A percentile compares a stretch with the other conserved stretches of the same genome.
These are phyloP conservation scores for Beauveria rudraprayagi DNA, from an alignment of 2,329 filamentous ascomycete genomes.

Conservation along the genomic window DNA sequence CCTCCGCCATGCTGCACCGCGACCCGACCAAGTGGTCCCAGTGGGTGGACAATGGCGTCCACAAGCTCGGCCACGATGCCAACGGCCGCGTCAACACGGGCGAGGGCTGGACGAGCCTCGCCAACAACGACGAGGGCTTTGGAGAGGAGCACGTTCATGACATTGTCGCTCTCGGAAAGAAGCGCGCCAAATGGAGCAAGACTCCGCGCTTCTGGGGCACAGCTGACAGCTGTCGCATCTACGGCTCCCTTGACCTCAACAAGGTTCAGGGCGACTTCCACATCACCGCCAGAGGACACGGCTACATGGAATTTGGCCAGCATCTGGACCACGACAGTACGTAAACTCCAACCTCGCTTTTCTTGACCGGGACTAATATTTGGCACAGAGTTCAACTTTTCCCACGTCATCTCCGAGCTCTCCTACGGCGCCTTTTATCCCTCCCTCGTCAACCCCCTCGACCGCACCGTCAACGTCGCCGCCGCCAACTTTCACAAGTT, in stretches of 20 bases:
- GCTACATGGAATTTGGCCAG: slow-evolving; percentile 66
- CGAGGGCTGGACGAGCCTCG: slow-evolving; percentile 43
- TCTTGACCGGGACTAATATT: slow-evolving; percentile 17
- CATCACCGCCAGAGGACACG: slow-evolving; percentile 89
- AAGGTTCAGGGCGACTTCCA: slow-evolving; percentile 98
- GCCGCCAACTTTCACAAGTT: slow-evolving; percentile 80
- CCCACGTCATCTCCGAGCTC: slow-evolving; percentile 89
- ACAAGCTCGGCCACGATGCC: slow-evolving; percentile 48
- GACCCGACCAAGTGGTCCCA: slow-evolving; percentile 75
- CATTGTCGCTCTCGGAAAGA: slow-evolving; percentile 64
- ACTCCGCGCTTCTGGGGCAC: slow-evolving; percentile 58
- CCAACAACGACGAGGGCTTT: slow-evolving; percentile 55
- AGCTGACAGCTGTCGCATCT: slow-evolving; percentile 78
- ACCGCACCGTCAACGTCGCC: slow-evolving; percentile 78
- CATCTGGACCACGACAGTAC: slow-evolving; percentile 66
- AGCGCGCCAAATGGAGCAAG: slow-evolving; percentile 61
- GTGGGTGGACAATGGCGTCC: slow-evolving; percentile 69
- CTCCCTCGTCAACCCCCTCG: slow-evolving; percentile 85
- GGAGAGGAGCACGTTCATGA: slow-evolving; percentile 84
- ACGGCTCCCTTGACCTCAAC: slow-evolving; percentile 82
- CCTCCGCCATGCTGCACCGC: slow-evolving; percentile 62
- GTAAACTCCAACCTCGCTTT: background rate
- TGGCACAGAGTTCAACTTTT: slow-evolving; percentile 82
- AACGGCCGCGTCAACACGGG: slow-evolving; percentile 48
- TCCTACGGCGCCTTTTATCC: slow-evolving; percentile 98